Evolutionary conservation across 148 eudicot species (phyloP).

Genomic region (Cornus kousa): DNA sequence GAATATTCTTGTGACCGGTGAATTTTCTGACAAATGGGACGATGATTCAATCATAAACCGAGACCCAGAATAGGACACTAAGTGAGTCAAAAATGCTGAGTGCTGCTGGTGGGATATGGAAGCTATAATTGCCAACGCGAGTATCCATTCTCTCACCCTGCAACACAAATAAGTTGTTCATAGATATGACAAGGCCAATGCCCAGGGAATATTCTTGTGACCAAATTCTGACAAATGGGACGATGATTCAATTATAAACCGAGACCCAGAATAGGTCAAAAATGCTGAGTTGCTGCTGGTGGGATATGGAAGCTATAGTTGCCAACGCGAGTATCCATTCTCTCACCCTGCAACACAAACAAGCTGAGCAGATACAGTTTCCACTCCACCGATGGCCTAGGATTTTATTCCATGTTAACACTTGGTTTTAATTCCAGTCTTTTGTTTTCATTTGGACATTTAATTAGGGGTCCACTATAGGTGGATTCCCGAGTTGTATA

Average conservation of each 20-base stretch:
- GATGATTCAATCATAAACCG: slow-evolving; percentile 54
- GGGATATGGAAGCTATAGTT: slow-evolving; percentile 30
- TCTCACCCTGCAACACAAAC: slow-evolving; percentile 55
- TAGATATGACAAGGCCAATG: slow-evolving; percentile 63
- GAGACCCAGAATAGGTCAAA: slow-evolving; percentile 75
- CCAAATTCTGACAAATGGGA: slow-evolving; percentile 56
- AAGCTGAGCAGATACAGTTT: too few relatives aligned
- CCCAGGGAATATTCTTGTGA: slow-evolving; percentile 58
- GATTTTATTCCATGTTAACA: too few relatives aligned
- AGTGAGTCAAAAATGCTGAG: slow-evolving; percentile 56
- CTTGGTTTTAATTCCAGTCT: too few relatives aligned
- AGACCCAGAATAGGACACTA: slow-evolving; percentile 68
- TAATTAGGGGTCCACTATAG: too few relatives aligned
- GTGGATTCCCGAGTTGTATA: too few relatives aligned
- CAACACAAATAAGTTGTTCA: slow-evolving; percentile 56
- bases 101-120: slow-evolving; percentile 63
- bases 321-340: slow-evolving; percentile 38
- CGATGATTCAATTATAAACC: slow-evolving; percentile 50
- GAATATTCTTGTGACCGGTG: slow-evolving; percentile 52
- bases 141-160: slow-evolving; percentile 56
- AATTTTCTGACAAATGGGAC: slow-evolving; percentile 54
- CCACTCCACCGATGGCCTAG: too few relatives aligned
- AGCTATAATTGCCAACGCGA: slow-evolving; percentile 9
- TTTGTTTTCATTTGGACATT: too few relatives aligned
- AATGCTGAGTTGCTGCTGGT: slow-evolving; percentile 56